A percentile compares a stretch with the other conserved stretches of the same genome.
Conservation (phyloP, 1,284 basidiomycete genomes). For the Takashimella tepidaria region DNA sequence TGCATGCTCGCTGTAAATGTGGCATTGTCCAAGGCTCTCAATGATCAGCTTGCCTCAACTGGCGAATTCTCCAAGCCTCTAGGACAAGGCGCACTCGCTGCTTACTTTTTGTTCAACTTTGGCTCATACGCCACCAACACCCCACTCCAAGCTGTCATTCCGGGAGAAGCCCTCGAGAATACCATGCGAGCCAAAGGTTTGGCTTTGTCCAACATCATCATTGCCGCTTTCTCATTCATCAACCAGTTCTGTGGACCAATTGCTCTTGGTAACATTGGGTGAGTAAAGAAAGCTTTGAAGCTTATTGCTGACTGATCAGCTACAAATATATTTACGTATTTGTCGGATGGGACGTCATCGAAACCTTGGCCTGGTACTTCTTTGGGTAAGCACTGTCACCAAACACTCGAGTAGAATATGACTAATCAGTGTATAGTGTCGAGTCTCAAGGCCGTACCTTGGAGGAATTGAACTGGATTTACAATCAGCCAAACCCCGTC, state of each 20-base stretch:
- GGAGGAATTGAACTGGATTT: slow-evolving; percentile 44
- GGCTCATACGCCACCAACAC: slow-evolving; percentile 17
- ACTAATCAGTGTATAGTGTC: slow-evolving; percentile 30
- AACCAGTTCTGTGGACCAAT: slow-evolving; percentile 49
- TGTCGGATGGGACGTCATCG: slow-evolving; percentile 38
- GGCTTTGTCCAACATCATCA: slow-evolving; percentile 49
- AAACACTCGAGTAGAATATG: too few relatives aligned
- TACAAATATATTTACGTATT: slow-evolving; percentile 31
- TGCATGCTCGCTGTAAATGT: slow-evolving; percentile 34
- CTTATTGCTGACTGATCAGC: too few relatives aligned
- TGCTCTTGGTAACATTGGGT: slow-evolving; percentile 50
- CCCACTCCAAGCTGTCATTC: slow-evolving; percentile 60
- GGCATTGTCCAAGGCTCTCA: slow-evolving; percentile 28
- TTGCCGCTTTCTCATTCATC: slow-evolving; percentile 53
- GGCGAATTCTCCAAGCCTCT: slow-evolving; percentile 14
- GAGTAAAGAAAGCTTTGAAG: background rate
- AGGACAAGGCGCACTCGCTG: slow-evolving; percentile 46
- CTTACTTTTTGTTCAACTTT: slow-evolving; percentile 46
- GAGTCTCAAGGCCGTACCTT: slow-evolving; percentile 40
- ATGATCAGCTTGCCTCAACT: slow-evolving; percentile 13
- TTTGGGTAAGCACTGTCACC: slow-evolving; percentile 15
- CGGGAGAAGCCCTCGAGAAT: slow-evolving; percentile 84
- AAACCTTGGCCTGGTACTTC: slow-evolving; percentile 42
- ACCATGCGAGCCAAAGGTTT: slow-evolving; percentile 81
- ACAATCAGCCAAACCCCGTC: slow-evolving; percentile 32